A percentile compares a stretch with the other conserved stretches of the same genome.
Evolutionary conservation across 345 rosid genomes (phyloP).

Genomic region (Eucalyptus erythrocorys): DNA sequence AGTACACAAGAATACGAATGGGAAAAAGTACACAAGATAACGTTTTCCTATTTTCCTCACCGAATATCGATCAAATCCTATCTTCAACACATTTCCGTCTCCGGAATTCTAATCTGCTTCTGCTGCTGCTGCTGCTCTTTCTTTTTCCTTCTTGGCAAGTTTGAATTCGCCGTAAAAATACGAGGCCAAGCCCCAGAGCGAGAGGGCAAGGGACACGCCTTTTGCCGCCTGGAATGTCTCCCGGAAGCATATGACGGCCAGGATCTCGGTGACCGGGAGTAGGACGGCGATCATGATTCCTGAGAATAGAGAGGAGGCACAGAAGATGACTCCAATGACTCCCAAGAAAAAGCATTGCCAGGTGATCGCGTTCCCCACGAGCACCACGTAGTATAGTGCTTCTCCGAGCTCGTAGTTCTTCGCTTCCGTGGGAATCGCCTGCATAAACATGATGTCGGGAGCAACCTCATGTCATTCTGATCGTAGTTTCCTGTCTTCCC

Average conservation of each 20-base stretch:
- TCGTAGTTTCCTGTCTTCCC: neutral
- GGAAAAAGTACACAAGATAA: neutral
- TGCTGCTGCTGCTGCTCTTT: neutral
- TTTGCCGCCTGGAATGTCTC: conserved; percentile 59
- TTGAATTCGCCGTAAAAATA: conserved; percentile 61
- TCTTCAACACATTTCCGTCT: neutral
- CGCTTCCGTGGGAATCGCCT: conserved; percentile 64
- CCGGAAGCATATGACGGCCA: conserved; percentile 50
- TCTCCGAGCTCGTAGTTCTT: conserved; percentile 37
- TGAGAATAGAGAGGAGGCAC: conserved; percentile 44
- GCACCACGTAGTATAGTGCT: conserved; percentile 28
- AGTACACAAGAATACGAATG: neutral
- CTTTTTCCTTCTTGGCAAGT: conserved; percentile 5
- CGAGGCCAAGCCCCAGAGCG: conserved; percentile 64
- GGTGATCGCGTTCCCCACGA: conserved; percentile 17
- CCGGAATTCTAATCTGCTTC: neutral
- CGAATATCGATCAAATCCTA: neutral
- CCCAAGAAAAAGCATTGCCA: conserved; percentile 64
- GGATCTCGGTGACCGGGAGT: conserved; percentile 50
- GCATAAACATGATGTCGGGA: neutral
- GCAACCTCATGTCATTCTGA: neutral
- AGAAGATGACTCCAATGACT: conserved; percentile 47
- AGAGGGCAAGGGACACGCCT: conserved; percentile 57
- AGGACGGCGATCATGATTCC: conserved; percentile 36
- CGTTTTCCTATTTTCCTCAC: neutral